A percentile compares a stretch with the other conserved stretches of the same genome.
phyloP scores from a whole-genome alignment of 2,329 filamentous ascomycete genomes.

The Elsinoe perseae region DNA sequence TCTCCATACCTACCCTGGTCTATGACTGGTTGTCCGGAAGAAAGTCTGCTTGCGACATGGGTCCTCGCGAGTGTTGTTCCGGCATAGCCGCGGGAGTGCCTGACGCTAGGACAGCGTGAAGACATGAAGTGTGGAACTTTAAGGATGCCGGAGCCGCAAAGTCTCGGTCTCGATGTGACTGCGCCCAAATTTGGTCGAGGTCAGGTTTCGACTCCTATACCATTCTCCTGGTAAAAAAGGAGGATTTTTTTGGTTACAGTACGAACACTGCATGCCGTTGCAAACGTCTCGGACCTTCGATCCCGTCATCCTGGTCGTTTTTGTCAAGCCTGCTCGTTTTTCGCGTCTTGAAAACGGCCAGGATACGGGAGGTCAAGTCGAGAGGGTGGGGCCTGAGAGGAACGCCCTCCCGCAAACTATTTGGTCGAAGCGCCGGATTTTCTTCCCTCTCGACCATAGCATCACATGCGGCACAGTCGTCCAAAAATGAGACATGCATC shows the following conservation, averaged over 20 bases:
- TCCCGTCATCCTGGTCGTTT: background rate
- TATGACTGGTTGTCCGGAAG: constrained; percentile 7
- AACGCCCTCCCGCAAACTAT: constrained; percentile 12
- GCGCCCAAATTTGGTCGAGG: background rate
- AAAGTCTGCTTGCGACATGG: background rate
- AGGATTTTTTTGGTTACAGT: background rate
- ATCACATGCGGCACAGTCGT: constrained; percentile 8
- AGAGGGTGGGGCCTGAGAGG: background rate
- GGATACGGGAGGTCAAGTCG: background rate
- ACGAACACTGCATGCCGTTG: background rate
- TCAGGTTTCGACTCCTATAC: background rate
- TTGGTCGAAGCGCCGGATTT: constrained; percentile 11
- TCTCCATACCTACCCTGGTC: background rate
- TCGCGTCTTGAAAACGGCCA: constrained; percentile 4
- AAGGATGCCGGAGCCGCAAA: constrained; percentile 1
- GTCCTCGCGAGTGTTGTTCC: background rate
- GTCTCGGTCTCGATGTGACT: constrained; percentile 4
- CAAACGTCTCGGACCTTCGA: background rate
- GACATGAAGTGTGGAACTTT: background rate
- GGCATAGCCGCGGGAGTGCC: constrained; percentile 9
- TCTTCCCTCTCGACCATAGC: constrained; percentile 1
- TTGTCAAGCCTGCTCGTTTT: constrained; percentile 13
- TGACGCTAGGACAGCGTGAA: constrained; percentile 13
- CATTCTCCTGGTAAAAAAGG: background rate
- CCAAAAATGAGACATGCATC: constrained; percentile 10